phyloP scores from a whole-genome alignment of 2,329 filamentous ascomycete species.

The Ramularia endophylla region DNA sequence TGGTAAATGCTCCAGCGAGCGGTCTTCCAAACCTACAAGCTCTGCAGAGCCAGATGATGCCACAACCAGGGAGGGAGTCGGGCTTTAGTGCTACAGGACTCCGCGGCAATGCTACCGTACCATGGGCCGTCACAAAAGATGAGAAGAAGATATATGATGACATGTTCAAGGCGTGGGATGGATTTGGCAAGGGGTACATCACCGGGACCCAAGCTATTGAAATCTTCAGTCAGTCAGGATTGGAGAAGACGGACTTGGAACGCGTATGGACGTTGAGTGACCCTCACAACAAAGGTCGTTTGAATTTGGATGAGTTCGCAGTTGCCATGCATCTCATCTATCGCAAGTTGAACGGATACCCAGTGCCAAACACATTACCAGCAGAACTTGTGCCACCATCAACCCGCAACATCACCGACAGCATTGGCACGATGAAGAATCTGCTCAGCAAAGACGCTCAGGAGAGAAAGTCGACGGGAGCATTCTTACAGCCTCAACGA shows the following conservation, averaged over 20 bases:
- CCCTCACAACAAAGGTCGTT: conserved; percentile 84
- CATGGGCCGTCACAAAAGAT: conserved; percentile 98
- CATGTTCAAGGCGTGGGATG: conserved; percentile 95
- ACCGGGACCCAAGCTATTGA: conserved; percentile 90
- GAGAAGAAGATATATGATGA: conserved; percentile 97
- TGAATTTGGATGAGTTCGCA: conserved; percentile 95
- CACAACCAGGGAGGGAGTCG: conserved; percentile 82
- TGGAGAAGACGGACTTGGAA: conserved; percentile 86
- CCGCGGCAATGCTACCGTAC: conserved; percentile 89
- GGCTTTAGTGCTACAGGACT: conserved; percentile 83
- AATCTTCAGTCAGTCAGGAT: conserved; percentile 91
- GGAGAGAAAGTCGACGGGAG: conserved; percentile 79
- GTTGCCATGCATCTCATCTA: conserved; percentile 99
- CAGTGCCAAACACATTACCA: conserved; percentile 78
- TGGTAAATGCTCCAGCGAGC: conserved; percentile 85
- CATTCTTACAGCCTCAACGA: conserved; percentile 85
- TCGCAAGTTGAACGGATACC: conserved; percentile 92
- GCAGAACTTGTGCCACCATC: conserved; percentile 92
- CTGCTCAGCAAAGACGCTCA: conserved; percentile 87
- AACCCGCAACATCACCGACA: conserved; percentile 85
- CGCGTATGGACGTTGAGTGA: conserved; percentile 93
- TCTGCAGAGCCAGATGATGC: conserved; percentile 93
- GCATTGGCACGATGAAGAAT: conserved; percentile 87
- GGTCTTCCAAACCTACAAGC: conserved; percentile 92
- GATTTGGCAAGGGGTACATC: conserved; percentile 86